phyloP scores from a whole-genome alignment of 2,329 filamentous ascomycete species.

The Elsinoe batatas region DNA sequence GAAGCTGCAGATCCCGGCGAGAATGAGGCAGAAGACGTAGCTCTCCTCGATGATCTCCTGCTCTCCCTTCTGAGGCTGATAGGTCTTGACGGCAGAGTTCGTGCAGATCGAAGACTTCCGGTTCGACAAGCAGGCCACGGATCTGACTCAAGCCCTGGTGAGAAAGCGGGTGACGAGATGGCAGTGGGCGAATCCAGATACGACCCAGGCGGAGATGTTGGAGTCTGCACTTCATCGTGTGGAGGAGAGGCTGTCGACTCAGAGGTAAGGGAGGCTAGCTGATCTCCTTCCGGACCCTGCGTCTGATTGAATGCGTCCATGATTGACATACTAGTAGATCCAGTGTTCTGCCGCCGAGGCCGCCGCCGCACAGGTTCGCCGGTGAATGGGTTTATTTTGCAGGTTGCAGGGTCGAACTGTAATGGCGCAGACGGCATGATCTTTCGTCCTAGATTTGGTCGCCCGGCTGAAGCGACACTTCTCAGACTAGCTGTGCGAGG shows the following conservation, averaged over 20 bases:
- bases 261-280: constrained; percentile 34
- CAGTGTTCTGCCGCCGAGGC: constrained; percentile 14
- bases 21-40: constrained; percentile 40
- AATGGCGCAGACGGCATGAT: constrained; percentile 5
- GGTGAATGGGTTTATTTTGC: constrained; percentile 17
- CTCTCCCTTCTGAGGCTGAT: constrained; percentile 28
- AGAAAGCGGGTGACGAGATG: constrained; percentile 28
- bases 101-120: constrained; percentile 20
- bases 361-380: constrained; percentile 15
- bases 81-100: constrained; percentile 22
- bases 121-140: constrained; percentile 20
- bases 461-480: constrained; percentile 1
- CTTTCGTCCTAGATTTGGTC: constrained; percentile 7
- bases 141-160: constrained; percentile 22
- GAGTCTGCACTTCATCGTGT: constrained; percentile 31
- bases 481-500: constrained; percentile 21
- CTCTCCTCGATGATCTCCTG: constrained; percentile 37
- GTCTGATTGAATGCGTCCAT: constrained; percentile 13
- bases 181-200: constrained; percentile 26
- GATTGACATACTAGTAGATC: constrained; percentile 13
- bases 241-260: constrained; percentile 31
- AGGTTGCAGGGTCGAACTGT: neutral
- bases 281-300: constrained; percentile 21
- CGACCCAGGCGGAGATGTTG: constrained; percentile 25
- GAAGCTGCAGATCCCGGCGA: constrained; percentile 50